A percentile compares a stretch with the other conserved stretches of the same genome.
These are phyloP conservation scores for Hymenotorrendiella dingleyae DNA, from an alignment of 2,329 filamentous ascomycete species.

Conservation along the genomic window DNA sequence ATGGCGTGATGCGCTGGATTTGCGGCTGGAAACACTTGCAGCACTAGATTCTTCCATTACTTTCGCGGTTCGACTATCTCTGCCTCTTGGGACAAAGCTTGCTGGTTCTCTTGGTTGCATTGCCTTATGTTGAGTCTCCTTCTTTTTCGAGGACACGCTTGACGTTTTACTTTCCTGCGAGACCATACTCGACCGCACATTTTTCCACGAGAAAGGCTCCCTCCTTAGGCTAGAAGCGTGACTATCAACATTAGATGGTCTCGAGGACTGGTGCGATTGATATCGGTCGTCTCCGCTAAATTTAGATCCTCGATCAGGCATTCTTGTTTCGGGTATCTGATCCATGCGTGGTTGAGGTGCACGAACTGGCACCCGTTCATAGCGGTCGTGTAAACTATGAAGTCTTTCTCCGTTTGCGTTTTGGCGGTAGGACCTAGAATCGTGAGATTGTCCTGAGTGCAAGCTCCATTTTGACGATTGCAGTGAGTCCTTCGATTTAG, in stretches of 20 bases:
- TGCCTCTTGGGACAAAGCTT: constrained; percentile 1
- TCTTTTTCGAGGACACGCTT: no score
- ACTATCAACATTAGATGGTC: neutral
- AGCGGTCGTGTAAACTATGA: constrained; percentile 23
- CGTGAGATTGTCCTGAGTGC: constrained; percentile 17
- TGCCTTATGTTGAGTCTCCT: no score
- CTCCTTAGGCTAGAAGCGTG: constrained; percentile 9
- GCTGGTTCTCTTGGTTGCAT: constrained; percentile 13
- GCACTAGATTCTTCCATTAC: constrained; percentile 19
- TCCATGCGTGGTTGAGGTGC: constrained; percentile 22
- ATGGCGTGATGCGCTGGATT: constrained; percentile 27
- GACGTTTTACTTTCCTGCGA: no score
- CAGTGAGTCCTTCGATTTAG: constrained; percentile 24
- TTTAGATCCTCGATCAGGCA: constrained; percentile 12
- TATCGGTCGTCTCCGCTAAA: no score
- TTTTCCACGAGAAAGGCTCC: constrained; percentile 25
- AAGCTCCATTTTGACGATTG: constrained; percentile 21
- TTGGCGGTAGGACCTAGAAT: constrained; percentile 10
- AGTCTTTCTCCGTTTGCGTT: constrained; percentile 10
- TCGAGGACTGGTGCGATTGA: neutral
- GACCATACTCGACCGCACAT: constrained; percentile 19
- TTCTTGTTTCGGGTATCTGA: constrained; percentile 23
- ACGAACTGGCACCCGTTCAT: constrained; percentile 20
- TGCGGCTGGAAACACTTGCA: constrained; percentile 28
- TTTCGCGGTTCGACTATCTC: neutral